phyloP scores from a whole-genome alignment of 129 eudicot genomes.

The Heracleum sosnowskyi region DNA sequence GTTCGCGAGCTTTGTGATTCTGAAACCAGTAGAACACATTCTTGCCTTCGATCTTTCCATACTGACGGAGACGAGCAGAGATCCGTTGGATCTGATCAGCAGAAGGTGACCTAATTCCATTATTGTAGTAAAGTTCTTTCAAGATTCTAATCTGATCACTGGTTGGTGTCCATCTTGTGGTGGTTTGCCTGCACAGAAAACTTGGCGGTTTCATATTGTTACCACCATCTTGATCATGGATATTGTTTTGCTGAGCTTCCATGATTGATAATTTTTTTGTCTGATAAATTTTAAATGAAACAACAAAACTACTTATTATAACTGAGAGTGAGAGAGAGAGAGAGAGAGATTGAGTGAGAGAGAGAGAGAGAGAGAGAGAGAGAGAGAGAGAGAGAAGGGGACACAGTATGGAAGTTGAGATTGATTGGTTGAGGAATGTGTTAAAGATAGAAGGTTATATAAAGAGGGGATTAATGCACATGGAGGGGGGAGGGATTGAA shows the following conservation, averaged over 20 bases:
- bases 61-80: constrained; percentile 71
- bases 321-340: neutral
- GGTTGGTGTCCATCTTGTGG: constrained; percentile 96
- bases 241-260: constrained; percentile 35
- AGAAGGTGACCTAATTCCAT: constrained; percentile 83
- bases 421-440: neutral
- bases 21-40: constrained; percentile 98
- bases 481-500: constrained; percentile 20
- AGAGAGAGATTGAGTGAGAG: too few species aligned
- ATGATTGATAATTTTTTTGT: neutral
- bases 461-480: constrained; percentile 9
- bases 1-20: constrained; percentile 92
- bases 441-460: constrained; percentile 10
- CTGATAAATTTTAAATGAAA: too few species aligned
- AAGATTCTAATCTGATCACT: constrained; percentile 83
- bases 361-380: neutral
- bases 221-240: constrained; percentile 13
- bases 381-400: constrained; percentile 1
- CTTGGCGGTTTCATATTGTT: constrained; percentile 19
- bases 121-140: constrained; percentile 93
- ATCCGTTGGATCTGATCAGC: constrained; percentile 92
- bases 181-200: constrained; percentile 77
- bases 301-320: neutral
- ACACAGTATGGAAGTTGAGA: neutral
- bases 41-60: constrained; percentile 97